Percentiles rank a stretch among this genome's conserved stretches.
Conservation (phyloP, 2,329 filamentous ascomycete genomes). For the Raffaelea deltoideospora region DNA sequence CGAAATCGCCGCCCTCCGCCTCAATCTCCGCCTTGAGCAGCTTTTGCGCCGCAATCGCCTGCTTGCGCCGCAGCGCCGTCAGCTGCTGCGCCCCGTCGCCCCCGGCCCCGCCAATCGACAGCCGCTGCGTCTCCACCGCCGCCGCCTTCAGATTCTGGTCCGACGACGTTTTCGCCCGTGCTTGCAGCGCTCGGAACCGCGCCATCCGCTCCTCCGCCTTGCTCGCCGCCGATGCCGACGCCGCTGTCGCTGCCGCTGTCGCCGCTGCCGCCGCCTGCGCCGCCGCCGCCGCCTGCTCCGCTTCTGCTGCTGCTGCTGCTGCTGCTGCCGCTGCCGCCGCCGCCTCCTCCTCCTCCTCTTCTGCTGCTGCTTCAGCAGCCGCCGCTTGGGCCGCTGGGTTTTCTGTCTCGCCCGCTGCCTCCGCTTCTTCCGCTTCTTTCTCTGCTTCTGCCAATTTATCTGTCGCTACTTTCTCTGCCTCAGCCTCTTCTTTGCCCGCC, state of each 20-base stretch:
- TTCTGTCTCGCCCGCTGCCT: constrained; percentile 1
- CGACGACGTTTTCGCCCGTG: constrained; percentile 58
- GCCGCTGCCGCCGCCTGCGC: neutral
- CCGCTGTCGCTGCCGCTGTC: constrained; percentile 2
- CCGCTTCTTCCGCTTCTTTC: constrained; percentile 2
- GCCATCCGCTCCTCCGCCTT: constrained; percentile 55
- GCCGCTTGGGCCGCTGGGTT: neutral
- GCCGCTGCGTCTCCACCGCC: constrained; percentile 64
- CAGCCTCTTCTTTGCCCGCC: constrained; percentile 4
- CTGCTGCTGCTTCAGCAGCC: neutral
- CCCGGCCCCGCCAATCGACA: constrained; percentile 64
- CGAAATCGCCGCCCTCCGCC: constrained; percentile 77
- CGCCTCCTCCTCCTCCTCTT: constrained; percentile 31
- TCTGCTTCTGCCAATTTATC: too few species aligned
- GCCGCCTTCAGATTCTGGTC: constrained; percentile 72
- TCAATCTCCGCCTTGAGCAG: constrained; percentile 84
- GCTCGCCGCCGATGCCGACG: constrained; percentile 14
- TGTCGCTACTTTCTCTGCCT: too few species aligned
- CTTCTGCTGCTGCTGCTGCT: neutral
- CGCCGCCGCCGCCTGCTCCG: neutral
- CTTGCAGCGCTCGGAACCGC: constrained; percentile 76
- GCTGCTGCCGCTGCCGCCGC: neutral
- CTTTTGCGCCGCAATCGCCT: constrained; percentile 81
- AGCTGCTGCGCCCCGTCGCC: constrained; percentile 66
- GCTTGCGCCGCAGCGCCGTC: constrained; percentile 65